Evolutionary conservation across 2,329 filamentous ascomycete genomes (phyloP).

Genomic region (Neonectria sp.): DNA sequence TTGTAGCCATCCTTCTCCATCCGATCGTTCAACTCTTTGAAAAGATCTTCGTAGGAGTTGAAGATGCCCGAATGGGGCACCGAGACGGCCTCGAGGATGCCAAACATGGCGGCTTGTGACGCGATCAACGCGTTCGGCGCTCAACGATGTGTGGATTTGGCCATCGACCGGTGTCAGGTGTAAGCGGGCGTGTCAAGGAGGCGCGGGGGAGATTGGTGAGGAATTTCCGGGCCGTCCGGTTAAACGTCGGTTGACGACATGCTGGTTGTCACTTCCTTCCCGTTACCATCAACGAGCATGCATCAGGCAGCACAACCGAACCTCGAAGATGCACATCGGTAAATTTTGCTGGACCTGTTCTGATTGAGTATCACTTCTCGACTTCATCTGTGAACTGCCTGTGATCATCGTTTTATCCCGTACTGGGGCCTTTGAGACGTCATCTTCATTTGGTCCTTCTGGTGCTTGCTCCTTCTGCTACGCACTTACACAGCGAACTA

Average conservation of each 20-base stretch:
- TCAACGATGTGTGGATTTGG: conserved; percentile 49
- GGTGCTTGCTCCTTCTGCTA: conserved; percentile 5
- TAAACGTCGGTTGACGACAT: conserved; percentile 38
- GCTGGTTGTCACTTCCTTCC: conserved; percentile 1
- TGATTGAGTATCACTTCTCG: not conserved
- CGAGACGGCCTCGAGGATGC: conserved; percentile 58
- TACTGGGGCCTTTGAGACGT: not conserved
- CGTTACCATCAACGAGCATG: not conserved
- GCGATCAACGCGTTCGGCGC: conserved; percentile 47
- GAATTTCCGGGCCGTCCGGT: conserved; percentile 42
- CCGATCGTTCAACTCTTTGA: conserved; percentile 56
- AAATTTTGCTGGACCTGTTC: not conserved
- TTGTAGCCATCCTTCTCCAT: conserved; percentile 63
- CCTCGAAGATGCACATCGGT: not conserved
- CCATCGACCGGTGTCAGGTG: conserved; percentile 48
- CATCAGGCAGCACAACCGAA: conserved; percentile 1
- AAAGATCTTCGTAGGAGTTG: conserved; percentile 59
- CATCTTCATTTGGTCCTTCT: not conserved
- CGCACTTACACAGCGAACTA: conserved; percentile 1
- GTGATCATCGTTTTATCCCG: too few relatives aligned
- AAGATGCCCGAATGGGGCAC: conserved; percentile 56
- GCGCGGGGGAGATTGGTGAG: conserved; percentile 38
- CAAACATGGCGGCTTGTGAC: conserved; percentile 56
- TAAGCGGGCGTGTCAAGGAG: conserved; percentile 38
- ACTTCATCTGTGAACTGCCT: not conserved